Evolutionary conservation across 1,139 yeast species (phyloP).

Genomic region (Arxiozyma slooffiae): DNA sequence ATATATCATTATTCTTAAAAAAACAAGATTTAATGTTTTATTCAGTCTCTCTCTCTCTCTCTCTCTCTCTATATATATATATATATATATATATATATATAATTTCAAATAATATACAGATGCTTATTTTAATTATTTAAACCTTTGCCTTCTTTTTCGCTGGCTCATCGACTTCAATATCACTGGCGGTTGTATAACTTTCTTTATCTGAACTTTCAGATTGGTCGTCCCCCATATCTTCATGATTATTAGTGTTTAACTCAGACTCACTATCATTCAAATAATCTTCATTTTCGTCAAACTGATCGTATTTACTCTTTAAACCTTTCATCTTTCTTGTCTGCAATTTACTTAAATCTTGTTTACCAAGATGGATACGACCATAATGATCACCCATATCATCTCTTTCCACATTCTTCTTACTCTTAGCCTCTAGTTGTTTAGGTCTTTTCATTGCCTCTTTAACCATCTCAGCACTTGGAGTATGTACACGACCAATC

Average conservation of each 20-base stretch:
- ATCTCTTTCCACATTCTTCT: constrained; percentile 85
- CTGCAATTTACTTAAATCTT: constrained; percentile 80
- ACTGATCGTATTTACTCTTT: constrained; percentile 75
- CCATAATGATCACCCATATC: constrained; percentile 95
- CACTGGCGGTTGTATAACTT: constrained; percentile 43
- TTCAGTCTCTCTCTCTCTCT: too few species aligned
- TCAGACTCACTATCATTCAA: constrained; percentile 40
- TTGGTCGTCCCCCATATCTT: constrained; percentile 20
- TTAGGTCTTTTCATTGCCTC: constrained; percentile 79
- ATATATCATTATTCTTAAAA: too few species aligned
- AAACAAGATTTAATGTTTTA: too few species aligned
- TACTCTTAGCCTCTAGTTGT: constrained; percentile 69
- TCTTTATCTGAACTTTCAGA: constrained; percentile 60
- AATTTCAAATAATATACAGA: too few species aligned
- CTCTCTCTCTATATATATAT: too few species aligned
- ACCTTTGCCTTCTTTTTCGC: constrained; percentile 28
- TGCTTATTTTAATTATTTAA: background rate
- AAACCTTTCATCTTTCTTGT: constrained; percentile 98
- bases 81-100: too few species aligned
- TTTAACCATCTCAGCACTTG: constrained; percentile 81
- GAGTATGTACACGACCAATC: constrained; percentile 77
- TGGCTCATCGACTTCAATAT: constrained; percentile 37
- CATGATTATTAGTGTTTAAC: constrained; percentile 38
- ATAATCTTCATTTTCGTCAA: constrained; percentile 43
- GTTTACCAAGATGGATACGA: constrained; percentile 91